phyloP scores from a whole-genome alignment of 306 rosid genomes.

The Cotoneaster glaucophyllus region DNA sequence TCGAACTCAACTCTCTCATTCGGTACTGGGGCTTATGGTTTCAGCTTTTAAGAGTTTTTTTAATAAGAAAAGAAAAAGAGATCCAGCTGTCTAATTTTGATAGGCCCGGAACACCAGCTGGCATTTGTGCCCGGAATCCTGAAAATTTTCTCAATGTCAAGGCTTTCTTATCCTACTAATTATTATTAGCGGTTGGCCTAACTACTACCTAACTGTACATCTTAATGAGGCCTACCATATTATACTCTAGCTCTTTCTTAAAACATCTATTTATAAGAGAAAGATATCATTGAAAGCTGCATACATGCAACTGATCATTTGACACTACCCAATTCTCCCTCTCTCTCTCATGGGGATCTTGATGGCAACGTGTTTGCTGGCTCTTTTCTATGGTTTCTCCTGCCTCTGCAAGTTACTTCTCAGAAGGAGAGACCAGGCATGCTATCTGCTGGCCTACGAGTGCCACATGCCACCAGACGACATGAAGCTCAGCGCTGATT shows the following conservation, averaged over 20 bases:
- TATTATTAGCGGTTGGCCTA: not conserved
- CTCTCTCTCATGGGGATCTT: slow-evolving; percentile 34
- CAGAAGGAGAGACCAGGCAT: slow-evolving; percentile 36
- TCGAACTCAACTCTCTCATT: too few species aligned
- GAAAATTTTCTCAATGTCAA: too few species aligned
- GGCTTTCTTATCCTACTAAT: not conserved
- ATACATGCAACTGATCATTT: not conserved
- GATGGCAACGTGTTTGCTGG: slow-evolving; percentile 15
- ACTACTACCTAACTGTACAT: not conserved
- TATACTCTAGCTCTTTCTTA: too few species aligned
- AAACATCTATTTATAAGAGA: not conserved
- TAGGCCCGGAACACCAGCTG: too few species aligned
- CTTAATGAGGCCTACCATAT: not conserved
- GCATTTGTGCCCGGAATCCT: too few species aligned
- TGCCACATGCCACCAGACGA: slow-evolving; percentile 59
- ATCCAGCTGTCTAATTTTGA: too few species aligned
- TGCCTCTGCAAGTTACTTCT: slow-evolving; percentile 30
- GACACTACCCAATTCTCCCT: not conserved
- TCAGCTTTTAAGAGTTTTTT: too few species aligned
- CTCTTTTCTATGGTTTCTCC: slow-evolving; percentile 30
- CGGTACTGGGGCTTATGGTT: too few species aligned
- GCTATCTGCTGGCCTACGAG: slow-evolving; percentile 75
- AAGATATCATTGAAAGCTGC: too few species aligned
- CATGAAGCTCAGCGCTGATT: slow-evolving; percentile 38
- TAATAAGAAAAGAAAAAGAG: too few species aligned